phyloP scores from a whole-genome alignment of 495 filamentous ascomycete genomes.

The Tuber umbilicatum region DNA sequence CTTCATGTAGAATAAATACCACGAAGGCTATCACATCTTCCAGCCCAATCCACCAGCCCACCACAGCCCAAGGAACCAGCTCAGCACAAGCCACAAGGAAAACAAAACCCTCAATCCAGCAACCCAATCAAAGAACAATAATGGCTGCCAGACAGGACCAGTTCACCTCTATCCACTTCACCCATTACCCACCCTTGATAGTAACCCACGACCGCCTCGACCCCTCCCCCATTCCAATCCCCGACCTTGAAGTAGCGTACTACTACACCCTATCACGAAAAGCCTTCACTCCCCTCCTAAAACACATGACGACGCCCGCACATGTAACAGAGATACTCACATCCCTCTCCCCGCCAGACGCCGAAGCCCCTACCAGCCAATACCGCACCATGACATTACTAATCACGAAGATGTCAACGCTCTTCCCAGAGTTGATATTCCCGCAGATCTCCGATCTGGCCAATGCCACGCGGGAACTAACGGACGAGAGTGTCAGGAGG shows the following conservation, averaged over 20 bases:
- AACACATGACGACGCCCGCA: background rate
- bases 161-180: constrained; percentile 3
- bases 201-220: background rate
- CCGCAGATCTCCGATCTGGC: background rate
- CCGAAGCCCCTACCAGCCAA: background rate
- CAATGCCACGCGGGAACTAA: background rate
- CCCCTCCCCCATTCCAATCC: background rate
- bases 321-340: background rate
- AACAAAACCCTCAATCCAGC: background rate
- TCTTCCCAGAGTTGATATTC: background rate
- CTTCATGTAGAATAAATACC: background rate
- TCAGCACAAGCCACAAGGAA: background rate
- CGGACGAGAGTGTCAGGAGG: background rate
- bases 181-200: background rate
- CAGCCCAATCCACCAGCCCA: background rate
- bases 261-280: background rate
- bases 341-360: background rate
- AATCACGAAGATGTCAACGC: background rate
- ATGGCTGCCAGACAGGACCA: background rate
- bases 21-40: background rate
- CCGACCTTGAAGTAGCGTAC: background rate
- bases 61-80: background rate
- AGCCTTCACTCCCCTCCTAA: background rate
- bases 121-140: background rate
- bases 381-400: background rate